Evolutionary conservation across 2,329 filamentous ascomycete genomes (phyloP).

Genomic region (Ascochyta pisi): DNA sequence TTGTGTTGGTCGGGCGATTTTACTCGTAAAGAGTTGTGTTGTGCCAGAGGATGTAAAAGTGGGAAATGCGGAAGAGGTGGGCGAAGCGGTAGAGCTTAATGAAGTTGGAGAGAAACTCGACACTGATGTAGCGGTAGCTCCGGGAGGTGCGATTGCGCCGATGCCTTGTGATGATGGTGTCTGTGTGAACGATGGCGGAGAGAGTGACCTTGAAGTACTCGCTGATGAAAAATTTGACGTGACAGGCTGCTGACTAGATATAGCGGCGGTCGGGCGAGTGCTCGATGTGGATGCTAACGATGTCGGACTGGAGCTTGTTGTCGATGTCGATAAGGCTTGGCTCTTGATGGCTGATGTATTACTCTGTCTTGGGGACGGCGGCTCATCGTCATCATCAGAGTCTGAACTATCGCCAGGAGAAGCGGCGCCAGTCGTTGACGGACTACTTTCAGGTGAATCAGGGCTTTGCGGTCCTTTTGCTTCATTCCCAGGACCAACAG

Average conservation of each 20-base stretch:
- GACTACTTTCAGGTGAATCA: slow-evolving; percentile 31
- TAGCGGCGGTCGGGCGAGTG: neutral
- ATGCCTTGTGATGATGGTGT: slow-evolving; percentile 18
- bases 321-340: slow-evolving; percentile 2
- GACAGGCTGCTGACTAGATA: neutral
- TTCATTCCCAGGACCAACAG: slow-evolving; percentile 13
- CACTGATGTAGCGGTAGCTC: slow-evolving; percentile 12
- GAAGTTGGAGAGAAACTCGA: slow-evolving; percentile 2
- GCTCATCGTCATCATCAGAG: slow-evolving; percentile 25
- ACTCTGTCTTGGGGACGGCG: slow-evolving; percentile 18
- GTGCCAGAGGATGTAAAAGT: slow-evolving; percentile 2
- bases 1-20: slow-evolving; percentile 9
- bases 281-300: neutral
- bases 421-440: slow-evolving; percentile 15
- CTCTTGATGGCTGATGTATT: neutral
- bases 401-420: slow-evolving; percentile 22
- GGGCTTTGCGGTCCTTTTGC: slow-evolving; percentile 31
- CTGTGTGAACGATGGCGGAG: slow-evolving; percentile 14
- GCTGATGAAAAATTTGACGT: neutral
- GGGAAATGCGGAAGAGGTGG: neutral
- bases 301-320: neutral
- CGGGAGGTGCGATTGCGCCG: slow-evolving; percentile 18
- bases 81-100: neutral
- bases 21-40: slow-evolving; percentile 3
- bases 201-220: neutral